Evolutionary conservation across 495 filamentous ascomycete species (phyloP).

Genomic region (Aspergillus steynii): DNA sequence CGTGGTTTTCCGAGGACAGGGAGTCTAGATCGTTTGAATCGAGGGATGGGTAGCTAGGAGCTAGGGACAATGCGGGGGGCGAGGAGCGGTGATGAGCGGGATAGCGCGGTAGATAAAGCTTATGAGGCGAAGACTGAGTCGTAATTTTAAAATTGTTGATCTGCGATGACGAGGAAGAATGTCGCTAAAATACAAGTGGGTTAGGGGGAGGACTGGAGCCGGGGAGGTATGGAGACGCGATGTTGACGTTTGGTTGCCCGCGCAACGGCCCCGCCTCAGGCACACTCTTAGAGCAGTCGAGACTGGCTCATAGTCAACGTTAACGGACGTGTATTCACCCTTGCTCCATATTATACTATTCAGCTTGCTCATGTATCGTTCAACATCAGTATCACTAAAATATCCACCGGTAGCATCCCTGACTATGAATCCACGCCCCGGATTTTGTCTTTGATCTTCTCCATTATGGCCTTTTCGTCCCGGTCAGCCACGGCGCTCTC

Average conservation of each 20-base stretch:
- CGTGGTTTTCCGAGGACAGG: background rate
- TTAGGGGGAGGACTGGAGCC: constrained; percentile 3
- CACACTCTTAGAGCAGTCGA: background rate
- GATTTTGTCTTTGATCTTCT: constrained; percentile 1
- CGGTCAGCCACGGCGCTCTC: constrained; percentile 1
- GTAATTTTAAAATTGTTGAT: constrained; percentile 1
- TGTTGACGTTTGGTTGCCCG: constrained; percentile 26
- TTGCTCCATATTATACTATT: background rate
- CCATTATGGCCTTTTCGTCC: constrained; percentile 7
- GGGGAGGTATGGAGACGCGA: constrained; percentile 20
- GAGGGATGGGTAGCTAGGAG: constrained; percentile 11
- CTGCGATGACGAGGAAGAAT: constrained; percentile 7
- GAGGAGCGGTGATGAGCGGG: constrained; percentile 5
- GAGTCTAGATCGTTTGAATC: background rate
- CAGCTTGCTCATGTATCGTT: too few species aligned
- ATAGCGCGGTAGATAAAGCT: background rate
- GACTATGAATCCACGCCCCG: background rate
- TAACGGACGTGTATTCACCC: background rate
- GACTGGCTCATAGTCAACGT: too few species aligned
- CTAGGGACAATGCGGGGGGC: constrained; percentile 11
- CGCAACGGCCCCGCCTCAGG: constrained; percentile 13
- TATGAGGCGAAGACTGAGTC: background rate
- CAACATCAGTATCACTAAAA: background rate
- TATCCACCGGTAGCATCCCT: background rate
- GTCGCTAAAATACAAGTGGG: constrained; percentile 5